phyloP scores from a whole-genome alignment of 768 basidiomycete genomes.

The Auriscalpium vulgare region DNA sequence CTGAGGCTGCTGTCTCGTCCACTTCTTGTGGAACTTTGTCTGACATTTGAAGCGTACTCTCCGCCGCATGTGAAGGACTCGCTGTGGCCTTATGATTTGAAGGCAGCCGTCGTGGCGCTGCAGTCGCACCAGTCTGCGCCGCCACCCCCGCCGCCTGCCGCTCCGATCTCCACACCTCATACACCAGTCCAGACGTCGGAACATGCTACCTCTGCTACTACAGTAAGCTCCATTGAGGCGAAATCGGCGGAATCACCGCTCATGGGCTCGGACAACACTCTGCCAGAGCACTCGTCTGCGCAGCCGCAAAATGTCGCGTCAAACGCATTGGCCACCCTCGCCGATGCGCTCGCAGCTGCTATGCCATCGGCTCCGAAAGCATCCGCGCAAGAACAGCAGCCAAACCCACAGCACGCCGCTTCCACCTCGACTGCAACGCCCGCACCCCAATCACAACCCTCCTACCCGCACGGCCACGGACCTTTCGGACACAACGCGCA shows the following conservation, averaged over 20 bases:
- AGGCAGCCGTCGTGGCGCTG: slow-evolving; percentile 51
- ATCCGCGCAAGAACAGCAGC: slow-evolving; percentile 14
- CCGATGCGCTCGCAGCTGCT: background rate
- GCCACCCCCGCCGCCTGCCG: slow-evolving; percentile 10
- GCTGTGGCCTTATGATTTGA: slow-evolving; percentile 70
- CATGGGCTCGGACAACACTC: slow-evolving; percentile 13
- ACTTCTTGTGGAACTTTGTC: slow-evolving; percentile 74
- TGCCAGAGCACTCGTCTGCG: slow-evolving; percentile 2
- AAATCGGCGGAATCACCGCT: slow-evolving; percentile 3
- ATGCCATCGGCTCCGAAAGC: background rate
- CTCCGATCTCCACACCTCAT: slow-evolving; percentile 18
- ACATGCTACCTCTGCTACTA: background rate
- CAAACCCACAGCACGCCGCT: too few species aligned
- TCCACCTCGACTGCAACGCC: too few species aligned
- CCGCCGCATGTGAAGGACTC: slow-evolving; percentile 53
- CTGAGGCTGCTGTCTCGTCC: slow-evolving; percentile 55
- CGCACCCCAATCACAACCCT: too few species aligned
- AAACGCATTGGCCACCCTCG: background rate
- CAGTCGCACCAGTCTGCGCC: slow-evolving; percentile 26
- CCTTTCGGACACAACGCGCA: too few species aligned
- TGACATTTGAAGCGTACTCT: slow-evolving; percentile 62
- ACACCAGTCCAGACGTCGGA: slow-evolving; percentile 9
- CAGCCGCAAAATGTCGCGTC: background rate
- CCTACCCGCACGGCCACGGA: too few species aligned
- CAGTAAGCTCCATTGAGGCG: slow-evolving; percentile 9